phyloP scores from a whole-genome alignment of 805 yeast genomes.

The Monosporozyma aquatica region DNA sequence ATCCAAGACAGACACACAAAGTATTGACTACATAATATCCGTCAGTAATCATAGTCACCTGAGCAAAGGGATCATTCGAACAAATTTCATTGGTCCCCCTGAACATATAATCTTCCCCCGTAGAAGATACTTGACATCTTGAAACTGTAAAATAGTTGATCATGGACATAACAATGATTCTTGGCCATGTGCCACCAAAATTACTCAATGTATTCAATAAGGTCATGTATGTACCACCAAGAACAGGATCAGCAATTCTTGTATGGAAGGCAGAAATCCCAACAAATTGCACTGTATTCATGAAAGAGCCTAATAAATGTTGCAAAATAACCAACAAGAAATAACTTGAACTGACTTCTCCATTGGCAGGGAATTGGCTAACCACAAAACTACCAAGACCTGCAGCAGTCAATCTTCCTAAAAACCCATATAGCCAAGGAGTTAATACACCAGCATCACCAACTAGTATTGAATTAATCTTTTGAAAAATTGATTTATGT shows the following conservation, averaged over 20 bases:
- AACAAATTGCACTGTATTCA: constrained; percentile 93
- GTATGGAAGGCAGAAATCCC: constrained; percentile 93
- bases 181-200: constrained; percentile 97
- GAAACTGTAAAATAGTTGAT: constrained; percentile 73
- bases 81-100: constrained; percentile 13
- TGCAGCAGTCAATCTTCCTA: constrained; percentile 75
- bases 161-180: constrained; percentile 64
- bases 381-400: constrained; percentile 65
- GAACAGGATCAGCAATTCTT: constrained; percentile 85
- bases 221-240: constrained; percentile 98
- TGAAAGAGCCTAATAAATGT: constrained; percentile 79
- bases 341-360: constrained; percentile 41
- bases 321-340: constrained; percentile 69
- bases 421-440: constrained; percentile 86
- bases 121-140: constrained; percentile 38
- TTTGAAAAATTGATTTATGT: not conserved
- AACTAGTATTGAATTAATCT: constrained; percentile 13
- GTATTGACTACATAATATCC: constrained; percentile 79
- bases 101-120: constrained; percentile 6
- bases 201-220: constrained; percentile 85
- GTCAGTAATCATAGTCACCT: constrained; percentile 47
- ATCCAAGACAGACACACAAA: constrained; percentile 61
- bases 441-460: constrained; percentile 49
- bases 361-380: constrained; percentile 53
- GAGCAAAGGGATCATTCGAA: constrained; percentile 39